Conservation (phyloP, 2,329 filamentous ascomycete species). For the Penicillium sp. region DNA sequence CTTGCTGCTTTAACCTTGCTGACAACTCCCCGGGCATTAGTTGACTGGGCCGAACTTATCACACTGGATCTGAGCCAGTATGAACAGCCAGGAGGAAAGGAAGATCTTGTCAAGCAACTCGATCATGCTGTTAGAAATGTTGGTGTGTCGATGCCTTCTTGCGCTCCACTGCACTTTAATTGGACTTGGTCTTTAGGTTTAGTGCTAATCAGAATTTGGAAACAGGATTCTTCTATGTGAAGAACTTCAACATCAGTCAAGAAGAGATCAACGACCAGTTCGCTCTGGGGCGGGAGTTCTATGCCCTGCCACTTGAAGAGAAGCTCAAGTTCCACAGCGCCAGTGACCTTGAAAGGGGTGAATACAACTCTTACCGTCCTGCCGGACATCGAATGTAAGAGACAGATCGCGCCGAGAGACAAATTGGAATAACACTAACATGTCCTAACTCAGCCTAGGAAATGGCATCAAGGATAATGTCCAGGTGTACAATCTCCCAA, state of each 20-base stretch:
- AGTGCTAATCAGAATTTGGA: constrained; percentile 14
- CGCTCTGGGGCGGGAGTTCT: constrained; percentile 59
- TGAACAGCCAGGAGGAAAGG: constrained; percentile 54
- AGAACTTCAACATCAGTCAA: constrained; percentile 61
- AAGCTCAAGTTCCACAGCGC: constrained; percentile 55
- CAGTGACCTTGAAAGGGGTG: constrained; percentile 50
- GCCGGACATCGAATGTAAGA: constrained; percentile 42
- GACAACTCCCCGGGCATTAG: constrained; percentile 25
- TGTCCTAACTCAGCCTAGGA: constrained; percentile 25
- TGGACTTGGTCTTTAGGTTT: too few relatives aligned
- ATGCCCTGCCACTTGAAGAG: constrained; percentile 56
- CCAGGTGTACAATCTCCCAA: constrained; percentile 61
- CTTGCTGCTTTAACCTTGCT: constrained; percentile 12
- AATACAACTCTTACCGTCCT: constrained; percentile 58
- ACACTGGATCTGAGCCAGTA: constrained; percentile 58
- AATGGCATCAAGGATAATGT: constrained; percentile 54
- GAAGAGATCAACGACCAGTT: constrained; percentile 62
- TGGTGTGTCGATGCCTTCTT: constrained; percentile 19
- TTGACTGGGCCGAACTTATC: constrained; percentile 56
- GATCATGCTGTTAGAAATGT: constrained; percentile 53
- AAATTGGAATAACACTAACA: constrained; percentile 2
- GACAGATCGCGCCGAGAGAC: background rate
- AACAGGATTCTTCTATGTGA: constrained; percentile 61
- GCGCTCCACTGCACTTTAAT: background rate
- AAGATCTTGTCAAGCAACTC: constrained; percentile 54